These are phyloP conservation scores for Citeromyces siamensis DNA, from an alignment of 1,139 yeast genomes.

Conservation along the genomic window DNA sequence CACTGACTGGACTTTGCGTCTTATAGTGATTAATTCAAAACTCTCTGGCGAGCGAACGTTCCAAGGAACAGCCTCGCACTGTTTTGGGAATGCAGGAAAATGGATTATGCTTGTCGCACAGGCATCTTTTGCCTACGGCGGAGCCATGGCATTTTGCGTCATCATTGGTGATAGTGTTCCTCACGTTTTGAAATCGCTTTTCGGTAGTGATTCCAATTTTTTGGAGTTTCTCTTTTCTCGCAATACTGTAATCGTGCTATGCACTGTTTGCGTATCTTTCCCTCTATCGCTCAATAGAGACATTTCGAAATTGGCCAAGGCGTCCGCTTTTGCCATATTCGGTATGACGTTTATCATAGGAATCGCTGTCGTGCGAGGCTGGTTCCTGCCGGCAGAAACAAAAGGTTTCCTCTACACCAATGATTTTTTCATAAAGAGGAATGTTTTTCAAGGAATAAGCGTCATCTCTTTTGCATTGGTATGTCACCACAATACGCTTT, in stretches of 20 bases:
- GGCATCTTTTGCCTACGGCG: conserved; percentile 88
- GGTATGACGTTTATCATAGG: conserved; percentile 75
- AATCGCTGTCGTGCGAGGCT: conserved; percentile 67
- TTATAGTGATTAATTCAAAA: conserved; percentile 77
- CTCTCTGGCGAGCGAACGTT: conserved; percentile 67
- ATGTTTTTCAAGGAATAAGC: conserved; percentile 78
- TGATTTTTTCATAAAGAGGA: conserved; percentile 46
- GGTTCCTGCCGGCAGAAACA: conserved; percentile 33
- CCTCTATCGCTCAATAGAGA: conserved; percentile 76
- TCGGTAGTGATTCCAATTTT: conserved; percentile 34
- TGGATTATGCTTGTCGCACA: conserved; percentile 60
- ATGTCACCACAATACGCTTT: conserved; percentile 88
- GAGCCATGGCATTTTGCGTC: conserved; percentile 87
- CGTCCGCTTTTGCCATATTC: conserved; percentile 74
- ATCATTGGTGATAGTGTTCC: conserved; percentile 95
- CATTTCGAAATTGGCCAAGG: conserved; percentile 79
- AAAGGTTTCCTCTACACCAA: conserved; percentile 33
- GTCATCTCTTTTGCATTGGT: conserved; percentile 91
- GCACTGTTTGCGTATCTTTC: conserved; percentile 63
- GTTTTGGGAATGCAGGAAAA: conserved; percentile 70
- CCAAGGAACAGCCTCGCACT: conserved; percentile 74
- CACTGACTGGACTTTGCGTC: conserved; percentile 77
- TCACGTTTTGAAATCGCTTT: conserved; percentile 63
- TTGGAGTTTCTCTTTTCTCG: conserved; percentile 46
- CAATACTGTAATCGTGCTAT: conserved; percentile 53